phyloP scores from a whole-genome alignment of 2,329 filamentous ascomycete genomes.

The Pyrenophora seminiperda region DNA sequence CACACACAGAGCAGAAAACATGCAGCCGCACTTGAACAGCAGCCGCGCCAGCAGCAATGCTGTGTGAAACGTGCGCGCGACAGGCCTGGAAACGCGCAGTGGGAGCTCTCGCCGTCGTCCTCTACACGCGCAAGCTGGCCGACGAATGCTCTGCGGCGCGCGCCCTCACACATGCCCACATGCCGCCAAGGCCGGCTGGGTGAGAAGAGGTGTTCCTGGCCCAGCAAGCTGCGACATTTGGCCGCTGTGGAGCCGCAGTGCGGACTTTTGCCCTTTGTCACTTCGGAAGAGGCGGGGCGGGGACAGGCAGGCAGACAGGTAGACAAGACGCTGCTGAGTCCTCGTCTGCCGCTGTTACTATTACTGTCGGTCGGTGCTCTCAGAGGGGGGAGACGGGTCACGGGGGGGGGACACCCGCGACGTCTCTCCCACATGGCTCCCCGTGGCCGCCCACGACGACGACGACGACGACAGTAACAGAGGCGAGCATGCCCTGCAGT shows the following conservation, averaged over 20 bases:
- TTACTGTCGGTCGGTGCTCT: not conserved
- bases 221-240: conserved; percentile 27
- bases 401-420: no score
- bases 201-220: conserved; percentile 20
- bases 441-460: conserved; percentile 2
- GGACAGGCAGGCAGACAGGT: no score
- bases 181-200: conserved; percentile 32
- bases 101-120: conserved; percentile 15
- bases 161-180: conserved; percentile 14
- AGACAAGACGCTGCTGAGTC: conserved; percentile 1
- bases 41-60: conserved; percentile 17
- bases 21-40: conserved; percentile 27
- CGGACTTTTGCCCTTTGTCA: conserved; percentile 8
- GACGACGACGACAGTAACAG: conserved; percentile 13
- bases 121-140: conserved; percentile 16
- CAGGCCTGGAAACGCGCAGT: conserved; percentile 22
- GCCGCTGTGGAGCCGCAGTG: conserved; percentile 30
- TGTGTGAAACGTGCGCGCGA: conserved; percentile 46
- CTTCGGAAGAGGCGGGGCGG: not conserved
- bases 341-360: conserved; percentile 1
- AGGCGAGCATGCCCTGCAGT: conserved; percentile 41
- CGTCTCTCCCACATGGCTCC: conserved; percentile 1
- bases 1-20: conserved; percentile 40
- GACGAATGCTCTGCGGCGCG: conserved; percentile 19
- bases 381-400: not conserved